Conservation (phyloP, 2,329 filamentous ascomycete genomes). For the Penicillium griseofulvum region DNA sequence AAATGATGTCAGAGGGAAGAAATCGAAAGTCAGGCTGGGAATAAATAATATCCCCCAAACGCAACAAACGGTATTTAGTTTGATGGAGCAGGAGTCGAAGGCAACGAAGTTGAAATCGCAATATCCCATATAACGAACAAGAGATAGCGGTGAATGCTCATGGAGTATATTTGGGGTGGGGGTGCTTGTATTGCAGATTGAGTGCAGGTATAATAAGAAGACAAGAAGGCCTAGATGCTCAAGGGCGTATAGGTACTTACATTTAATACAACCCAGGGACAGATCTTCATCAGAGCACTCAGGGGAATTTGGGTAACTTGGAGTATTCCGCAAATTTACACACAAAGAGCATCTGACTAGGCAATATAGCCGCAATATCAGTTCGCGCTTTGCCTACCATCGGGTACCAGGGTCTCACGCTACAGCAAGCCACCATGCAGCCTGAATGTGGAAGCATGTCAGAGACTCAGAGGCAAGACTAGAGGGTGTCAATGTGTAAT, state of each 20-base stretch:
- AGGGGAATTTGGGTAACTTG: not conserved
- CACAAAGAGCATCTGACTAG: slow-evolving; percentile 5
- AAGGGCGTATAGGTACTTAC: not conserved
- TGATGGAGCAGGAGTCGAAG: not conserved
- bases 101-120: not conserved
- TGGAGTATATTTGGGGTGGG: not conserved
- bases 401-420: not conserved
- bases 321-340: not conserved
- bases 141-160: not conserved
- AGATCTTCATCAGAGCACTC: not conserved
- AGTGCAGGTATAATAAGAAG: slow-evolving; percentile 1
- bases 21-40: not conserved
- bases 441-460: not conserved
- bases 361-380: not conserved
- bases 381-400: not conserved
- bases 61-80: not conserved
- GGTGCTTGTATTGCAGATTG: not conserved
- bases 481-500: not conserved
- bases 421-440: slow-evolving; percentile 16
- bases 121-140: not conserved
- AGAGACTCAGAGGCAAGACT: not conserved
- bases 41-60: not conserved
- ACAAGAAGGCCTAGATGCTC: not conserved
- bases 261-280: not conserved
- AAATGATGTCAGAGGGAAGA: not conserved